Percentiles rank a stretch among this genome's conserved stretches.
Evolutionary conservation across 2,329 filamentous ascomycete species (phyloP).

Genomic region (Elsinoe necatrix): DNA sequence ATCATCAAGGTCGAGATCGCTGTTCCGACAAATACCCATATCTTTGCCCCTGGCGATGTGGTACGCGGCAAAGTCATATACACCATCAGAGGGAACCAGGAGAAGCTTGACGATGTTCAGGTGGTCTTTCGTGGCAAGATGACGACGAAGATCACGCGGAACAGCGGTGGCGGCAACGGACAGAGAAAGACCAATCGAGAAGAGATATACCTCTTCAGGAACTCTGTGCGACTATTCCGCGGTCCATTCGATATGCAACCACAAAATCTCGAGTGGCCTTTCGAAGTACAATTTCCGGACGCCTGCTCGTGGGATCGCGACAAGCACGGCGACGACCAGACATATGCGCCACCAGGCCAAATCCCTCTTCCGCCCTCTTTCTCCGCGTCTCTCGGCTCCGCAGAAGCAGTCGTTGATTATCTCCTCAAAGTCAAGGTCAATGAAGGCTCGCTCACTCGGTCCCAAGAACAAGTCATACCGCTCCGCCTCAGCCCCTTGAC

Average conservation of each 20-base stretch:
- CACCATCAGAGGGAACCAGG: neutral
- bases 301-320: neutral
- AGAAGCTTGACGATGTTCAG: constrained; percentile 7
- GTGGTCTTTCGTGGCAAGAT: constrained; percentile 11
- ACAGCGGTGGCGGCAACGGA: neutral
- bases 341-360: neutral
- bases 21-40: neutral
- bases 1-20: constrained; percentile 1
- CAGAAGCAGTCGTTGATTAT: neutral
- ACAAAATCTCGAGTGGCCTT: constrained; percentile 10
- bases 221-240: neutral
- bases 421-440: constrained; percentile 12
- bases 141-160: neutral
- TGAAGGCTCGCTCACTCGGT: constrained; percentile 1
- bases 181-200: constrained; percentile 4
- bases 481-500: neutral
- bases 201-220: constrained; percentile 10
- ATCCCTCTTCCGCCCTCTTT: constrained; percentile 2
- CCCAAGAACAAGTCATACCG: neutral
- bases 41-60: neutral
- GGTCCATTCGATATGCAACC: constrained; percentile 2
- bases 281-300: constrained; percentile 7
- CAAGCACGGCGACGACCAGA: neutral
- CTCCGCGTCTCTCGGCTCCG: neutral
- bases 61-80: constrained; percentile 7